Base-by-base conservation (phyloP, 1,139 yeast genomes). In the Casaregolazyma suthepensis region DNA sequence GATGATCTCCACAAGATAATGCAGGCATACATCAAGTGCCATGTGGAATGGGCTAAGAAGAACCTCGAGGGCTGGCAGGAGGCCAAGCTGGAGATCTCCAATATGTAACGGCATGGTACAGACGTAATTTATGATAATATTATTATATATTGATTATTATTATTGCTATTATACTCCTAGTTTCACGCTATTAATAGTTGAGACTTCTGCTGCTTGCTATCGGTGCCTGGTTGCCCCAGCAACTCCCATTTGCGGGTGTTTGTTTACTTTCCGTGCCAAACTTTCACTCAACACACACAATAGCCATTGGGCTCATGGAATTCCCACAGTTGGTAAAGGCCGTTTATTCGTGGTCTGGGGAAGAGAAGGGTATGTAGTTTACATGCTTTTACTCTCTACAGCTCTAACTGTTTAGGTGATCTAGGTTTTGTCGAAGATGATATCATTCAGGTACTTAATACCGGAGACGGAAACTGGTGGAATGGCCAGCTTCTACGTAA, bases 341-440 rank as follows among this genome's bases (percentile, higher is more conserved):
- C 31, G 77, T 77, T 52, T 88, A 85, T 61, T 87, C 95, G n/a
- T 88, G 96, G 95, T 82, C 95, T 18, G 96, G 95, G 23, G 93
- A 86, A 66, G 82, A 86, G 64, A 87, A 84, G 50, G 62, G 72
- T 68, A 59, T 46, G 71, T 59, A 43, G 29, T 7, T 35, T 31
- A 1, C 9, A 19, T 17, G 2, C 12, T 43, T n/a, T 7, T 43
- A 20, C n/a, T n/a, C n/a, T 13, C 15, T 35, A 15, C 40, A n/a
- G 3, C 17, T 35, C 40, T 35, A 35, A 35, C 23, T 42, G 23
- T 9, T 13, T 46, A 68, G 89, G 87, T 45, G 97, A 93, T 66
- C 76, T 93, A 51, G 98, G 98, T 1, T 93, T 93, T 67, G 78
- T 91, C 47, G 98, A 93, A 71, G 96, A 95, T 53, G 98, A 93